Evolutionary conservation across 2,329 filamentous ascomycete species (phyloP), one percentile per base, ranked within the genome.

Genomic region (Colletotrichum sp.): DNA sequence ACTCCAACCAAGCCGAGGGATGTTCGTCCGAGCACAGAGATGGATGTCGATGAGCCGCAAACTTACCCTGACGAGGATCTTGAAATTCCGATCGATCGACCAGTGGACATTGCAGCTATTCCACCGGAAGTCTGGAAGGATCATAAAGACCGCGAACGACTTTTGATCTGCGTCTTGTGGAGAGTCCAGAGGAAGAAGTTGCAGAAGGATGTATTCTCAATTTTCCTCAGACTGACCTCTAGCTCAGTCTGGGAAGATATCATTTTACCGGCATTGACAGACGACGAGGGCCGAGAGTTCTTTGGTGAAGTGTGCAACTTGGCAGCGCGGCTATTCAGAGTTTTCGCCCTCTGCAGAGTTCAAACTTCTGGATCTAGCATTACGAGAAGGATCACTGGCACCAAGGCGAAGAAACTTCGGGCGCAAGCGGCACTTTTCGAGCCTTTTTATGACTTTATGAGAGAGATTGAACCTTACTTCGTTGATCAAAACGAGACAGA

Each of bases 371-470:
- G 24, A 15, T 34, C 34, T 28, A 26, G 34, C 32, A 26, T 44
- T 24, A 26, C 24, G 8, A 49, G 67, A n/a, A 77, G 79, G 18
- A 72, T 86, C 7, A 75, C 79, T 8, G 36, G 67, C 6, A 12
- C n/a, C 12, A 64, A 34, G 24, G 62, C 62, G 21, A 49, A 69
- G 18, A 78, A 79, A 18, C 72, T 86, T 4, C 76, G 79, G 8
- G 36, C 69, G 4, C 80, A 82, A 24, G 73, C 81, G 2, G 62
- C 72, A 8, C 74, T 75, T 8, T 84, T 86, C 36, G 59, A 72
- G n/a, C 28, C 24, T 1, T 87, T 86, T 68, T 79, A 81, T 52
- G 71, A 79, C 5, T 80, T 81, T 65, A 77, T 87, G 8, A 69
- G 39, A 8, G 65, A 70, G 7, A 55, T 78, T 18, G 44, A 71